A percentile compares a stretch with the other conserved stretches of the same genome.
phyloP scores from a whole-genome alignment of 805 yeast genomes.

The Ogataea pilisensis region DNA sequence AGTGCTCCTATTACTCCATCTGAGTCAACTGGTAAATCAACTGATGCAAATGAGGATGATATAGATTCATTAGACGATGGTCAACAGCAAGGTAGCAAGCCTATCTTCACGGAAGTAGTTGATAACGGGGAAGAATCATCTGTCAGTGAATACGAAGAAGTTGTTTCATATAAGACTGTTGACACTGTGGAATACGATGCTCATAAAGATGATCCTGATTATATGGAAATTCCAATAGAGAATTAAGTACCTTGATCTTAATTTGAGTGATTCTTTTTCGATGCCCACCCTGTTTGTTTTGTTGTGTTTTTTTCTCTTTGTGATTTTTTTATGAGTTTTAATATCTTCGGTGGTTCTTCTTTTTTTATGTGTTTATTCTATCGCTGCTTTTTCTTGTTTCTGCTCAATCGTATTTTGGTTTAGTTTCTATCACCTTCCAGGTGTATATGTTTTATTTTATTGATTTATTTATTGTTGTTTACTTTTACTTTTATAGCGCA shows the following conservation, averaged over 20 bases:
- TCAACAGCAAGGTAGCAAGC: conserved; percentile 18
- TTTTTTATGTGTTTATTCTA: no score
- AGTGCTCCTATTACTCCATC: conserved; percentile 10
- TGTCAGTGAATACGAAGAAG: conserved; percentile 29
- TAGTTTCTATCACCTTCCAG: no score
- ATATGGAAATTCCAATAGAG: conserved; percentile 34
- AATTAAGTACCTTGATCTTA: conserved; percentile 5
- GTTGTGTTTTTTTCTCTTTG: not conserved
- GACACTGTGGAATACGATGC: conserved; percentile 43
- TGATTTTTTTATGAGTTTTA: no score
- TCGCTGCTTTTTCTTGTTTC: no score
- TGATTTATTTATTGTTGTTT: no score
- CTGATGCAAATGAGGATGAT: conserved; percentile 13
- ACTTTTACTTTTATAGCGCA: no score
- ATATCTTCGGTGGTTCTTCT: no score
- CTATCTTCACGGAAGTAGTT: conserved; percentile 30
- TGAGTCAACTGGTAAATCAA: conserved; percentile 9
- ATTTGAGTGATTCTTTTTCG: not conserved
- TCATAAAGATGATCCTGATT: conserved; percentile 45
- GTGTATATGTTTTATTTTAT: no score
- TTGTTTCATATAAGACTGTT: conserved; percentile 44
- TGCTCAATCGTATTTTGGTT: no score
- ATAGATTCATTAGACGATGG: conserved; percentile 19
- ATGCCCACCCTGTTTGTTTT: not conserved
- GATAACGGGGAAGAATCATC: conserved; percentile 17